A percentile compares a stretch with the other conserved stretches of the same genome.
These are phyloP conservation scores for Leptodontidium sp. DNA, from an alignment of 2,329 filamentous ascomycete species.

Conservation along the genomic window DNA sequence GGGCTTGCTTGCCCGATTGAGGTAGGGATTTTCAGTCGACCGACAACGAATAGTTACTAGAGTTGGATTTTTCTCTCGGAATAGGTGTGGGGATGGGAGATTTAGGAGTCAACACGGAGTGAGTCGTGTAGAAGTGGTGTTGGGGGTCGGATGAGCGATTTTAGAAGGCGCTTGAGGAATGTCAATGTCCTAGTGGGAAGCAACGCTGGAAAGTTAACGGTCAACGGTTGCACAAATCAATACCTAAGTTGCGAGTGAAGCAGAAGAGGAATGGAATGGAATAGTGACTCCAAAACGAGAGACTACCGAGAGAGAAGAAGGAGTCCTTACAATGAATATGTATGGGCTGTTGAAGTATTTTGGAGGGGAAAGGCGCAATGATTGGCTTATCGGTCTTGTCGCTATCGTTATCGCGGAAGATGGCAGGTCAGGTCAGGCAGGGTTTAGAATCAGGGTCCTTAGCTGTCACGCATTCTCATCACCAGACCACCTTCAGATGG, in stretches of 20 bases:
- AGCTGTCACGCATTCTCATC: conserved; percentile 14
- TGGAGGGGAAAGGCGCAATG: neutral
- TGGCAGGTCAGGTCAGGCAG: neutral
- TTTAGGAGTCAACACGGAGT: neutral
- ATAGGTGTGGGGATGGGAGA: neutral
- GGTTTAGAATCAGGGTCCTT: conserved; percentile 6
- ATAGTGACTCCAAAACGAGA: neutral
- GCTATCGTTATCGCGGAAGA: conserved; percentile 16
- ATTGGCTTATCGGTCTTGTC: conserved; percentile 6
- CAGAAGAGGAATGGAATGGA: neutral
- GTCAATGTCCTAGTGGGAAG: neutral
- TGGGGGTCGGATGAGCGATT: neutral
- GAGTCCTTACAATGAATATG: conserved; percentile 8
- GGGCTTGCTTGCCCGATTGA: conserved; percentile 3
- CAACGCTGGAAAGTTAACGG: conserved; percentile 3
- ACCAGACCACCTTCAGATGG: conserved; percentile 15
- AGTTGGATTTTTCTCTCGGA: neutral
- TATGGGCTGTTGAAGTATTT: conserved; percentile 5
- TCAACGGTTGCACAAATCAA: conserved; percentile 11
- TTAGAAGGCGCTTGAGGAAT: neutral
- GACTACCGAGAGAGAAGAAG: neutral
- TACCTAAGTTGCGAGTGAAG: neutral
- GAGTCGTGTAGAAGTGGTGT: neutral
- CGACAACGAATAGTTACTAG: neutral
- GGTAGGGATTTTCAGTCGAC: neutral